A percentile compares a stretch with the other conserved stretches of the same genome.
These are phyloP conservation scores for Fusarium annulatum DNA, from an alignment of 2,329 filamentous ascomycete species.

Conservation along the genomic window DNA sequence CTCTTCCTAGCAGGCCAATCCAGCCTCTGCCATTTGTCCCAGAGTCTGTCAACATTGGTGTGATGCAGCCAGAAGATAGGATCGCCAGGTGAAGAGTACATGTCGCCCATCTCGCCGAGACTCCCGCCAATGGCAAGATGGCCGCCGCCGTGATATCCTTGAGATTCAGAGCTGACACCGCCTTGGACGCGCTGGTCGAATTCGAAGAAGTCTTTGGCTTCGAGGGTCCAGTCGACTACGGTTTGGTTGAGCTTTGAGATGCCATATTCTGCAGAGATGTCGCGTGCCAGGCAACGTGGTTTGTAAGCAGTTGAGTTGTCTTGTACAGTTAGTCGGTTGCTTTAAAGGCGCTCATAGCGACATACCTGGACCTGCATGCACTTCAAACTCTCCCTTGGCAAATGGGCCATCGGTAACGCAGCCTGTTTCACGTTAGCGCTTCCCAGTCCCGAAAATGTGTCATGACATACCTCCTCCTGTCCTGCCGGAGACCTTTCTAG, in stretches of 20 bases:
- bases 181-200: not conserved
- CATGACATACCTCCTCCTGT: accelerated
- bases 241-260: not conserved
- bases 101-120: not conserved
- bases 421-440: accelerated
- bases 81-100: not conserved
- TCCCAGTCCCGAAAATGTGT: accelerated
- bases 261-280: not conserved
- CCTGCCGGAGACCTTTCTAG: accelerated
- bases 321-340: accelerated
- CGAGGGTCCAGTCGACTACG: not conserved
- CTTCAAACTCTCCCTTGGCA: accelerated
- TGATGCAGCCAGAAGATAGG: not conserved
- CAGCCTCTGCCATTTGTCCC: not conserved
- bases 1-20: not conserved
- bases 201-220: not conserved
- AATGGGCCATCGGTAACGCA: not conserved
- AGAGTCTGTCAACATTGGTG: not conserved
- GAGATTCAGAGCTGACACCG: not conserved
- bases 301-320: not conserved
- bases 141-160: not conserved
- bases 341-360: accelerated
- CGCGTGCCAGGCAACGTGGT: not conserved
- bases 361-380: not conserved
- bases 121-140: not conserved